Base-by-base conservation (phyloP, 2,329 filamentous ascomycete genomes). In the Cladosporium oxysporum region DNA sequence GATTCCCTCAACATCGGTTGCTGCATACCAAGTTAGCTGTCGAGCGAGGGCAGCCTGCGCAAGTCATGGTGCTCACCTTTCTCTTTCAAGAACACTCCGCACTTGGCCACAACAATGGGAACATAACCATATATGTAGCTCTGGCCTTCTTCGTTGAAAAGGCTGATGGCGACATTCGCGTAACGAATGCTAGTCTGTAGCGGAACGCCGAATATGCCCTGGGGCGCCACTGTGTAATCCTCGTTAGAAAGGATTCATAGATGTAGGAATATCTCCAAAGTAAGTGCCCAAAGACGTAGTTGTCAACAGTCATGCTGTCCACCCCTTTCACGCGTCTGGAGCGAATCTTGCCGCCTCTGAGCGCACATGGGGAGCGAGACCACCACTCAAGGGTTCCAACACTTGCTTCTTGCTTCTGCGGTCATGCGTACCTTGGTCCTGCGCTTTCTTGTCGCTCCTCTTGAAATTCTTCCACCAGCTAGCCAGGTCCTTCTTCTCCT, bases 71-170 rank as follows among this genome's bases (percentile, higher is more conserved):
- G 8, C 86, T 71, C 79, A 97, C 95, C 95, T 87, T 96, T 97
- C 79, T 99, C 95, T 79, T 99, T 99, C 70, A 99, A 78, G 72
- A 93, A 99, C 3, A 99, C 93, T 68, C 95, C 95, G 77, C 95
- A 98, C 79, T 99, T 99, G 37, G 95, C 95, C 63, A 99, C 94
- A 50, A 99, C 94, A 70, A 99, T 98, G 21, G 95, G 95, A 7
- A 99, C 94, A 75, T 98, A 98, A 75, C 95, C 95, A 78, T 98
- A 99, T 63, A 98, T 97, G 78, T 97, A 98, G 80, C 92, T 97
- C 78, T 95, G 88, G 35, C 94, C 94, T 71, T 95, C 87, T 70
- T 94, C 92, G 76, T 98, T 93, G 71, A 95, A 91, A 31, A 99
- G 86, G 23, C 93, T 98, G 74, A 99, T 99, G 69, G 95, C 95